Conservation (phyloP, 2,329 filamentous ascomycete species). For the Trichoderma koningiopsis region DNA sequence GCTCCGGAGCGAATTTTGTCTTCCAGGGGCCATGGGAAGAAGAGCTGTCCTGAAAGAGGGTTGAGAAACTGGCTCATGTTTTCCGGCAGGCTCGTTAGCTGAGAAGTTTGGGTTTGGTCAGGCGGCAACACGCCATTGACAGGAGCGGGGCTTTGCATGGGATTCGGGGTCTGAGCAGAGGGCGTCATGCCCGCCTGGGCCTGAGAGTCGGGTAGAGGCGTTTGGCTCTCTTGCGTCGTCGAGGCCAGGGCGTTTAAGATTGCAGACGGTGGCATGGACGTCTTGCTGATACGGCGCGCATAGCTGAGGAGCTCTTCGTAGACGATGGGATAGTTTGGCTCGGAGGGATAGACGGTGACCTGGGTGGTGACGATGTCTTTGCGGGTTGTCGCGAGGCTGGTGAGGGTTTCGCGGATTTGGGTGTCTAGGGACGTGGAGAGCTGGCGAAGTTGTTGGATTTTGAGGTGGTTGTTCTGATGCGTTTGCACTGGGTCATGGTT, state of each 20-base stretch:
- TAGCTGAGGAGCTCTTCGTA: constrained; percentile 76
- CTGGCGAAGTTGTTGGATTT: constrained; percentile 68
- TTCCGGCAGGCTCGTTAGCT: constrained; percentile 50
- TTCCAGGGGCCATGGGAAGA: constrained; percentile 76
- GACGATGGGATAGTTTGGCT: constrained; percentile 58
- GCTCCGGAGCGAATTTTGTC: constrained; percentile 69
- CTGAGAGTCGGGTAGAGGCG: constrained; percentile 38
- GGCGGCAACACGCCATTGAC: constrained; percentile 39
- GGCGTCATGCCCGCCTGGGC: constrained; percentile 37
- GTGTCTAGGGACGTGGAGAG: constrained; percentile 66
- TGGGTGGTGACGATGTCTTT: constrained; percentile 69
- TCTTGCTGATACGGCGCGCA: constrained; percentile 77
- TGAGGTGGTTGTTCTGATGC: constrained; percentile 74
- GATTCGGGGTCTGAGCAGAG: constrained; percentile 38
- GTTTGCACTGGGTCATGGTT: constrained; percentile 56
- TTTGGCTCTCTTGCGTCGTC: constrained; percentile 36
- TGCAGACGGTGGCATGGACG: constrained; percentile 69
- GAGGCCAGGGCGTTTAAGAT: constrained; percentile 46
- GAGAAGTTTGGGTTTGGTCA: constrained; percentile 36
- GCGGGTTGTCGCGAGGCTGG: constrained; percentile 70
- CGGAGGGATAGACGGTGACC: constrained; percentile 56
- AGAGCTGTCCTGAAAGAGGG: constrained; percentile 59
- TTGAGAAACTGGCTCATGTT: constrained; percentile 55
- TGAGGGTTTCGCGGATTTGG: constrained; percentile 71
- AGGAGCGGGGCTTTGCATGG: constrained; percentile 40